Conservation (phyloP, 2,329 filamentous ascomycete genomes). For the Apiospora hydei region DNA sequence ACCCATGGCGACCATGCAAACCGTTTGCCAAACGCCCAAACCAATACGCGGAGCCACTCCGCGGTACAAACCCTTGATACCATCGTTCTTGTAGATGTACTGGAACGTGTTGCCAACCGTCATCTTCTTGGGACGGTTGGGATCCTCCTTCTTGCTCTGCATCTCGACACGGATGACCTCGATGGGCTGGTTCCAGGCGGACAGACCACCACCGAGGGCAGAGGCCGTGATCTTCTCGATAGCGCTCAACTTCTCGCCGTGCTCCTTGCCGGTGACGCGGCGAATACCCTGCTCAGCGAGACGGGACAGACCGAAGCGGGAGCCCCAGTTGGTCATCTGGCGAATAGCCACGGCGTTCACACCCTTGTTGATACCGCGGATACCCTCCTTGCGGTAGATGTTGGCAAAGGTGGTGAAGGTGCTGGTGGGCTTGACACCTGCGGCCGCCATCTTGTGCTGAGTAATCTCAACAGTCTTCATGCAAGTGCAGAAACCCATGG, state of each 20-base stretch:
- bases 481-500: slow-evolving; percentile 99
- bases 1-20: slow-evolving; percentile 99
- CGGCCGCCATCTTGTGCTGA: slow-evolving; percentile 89
- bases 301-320: slow-evolving; percentile 90
- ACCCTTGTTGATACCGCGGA: slow-evolving; percentile 95
- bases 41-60: slow-evolving; percentile 94
- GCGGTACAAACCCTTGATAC: slow-evolving; percentile 91
- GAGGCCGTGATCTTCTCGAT: slow-evolving; percentile 90
- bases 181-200: slow-evolving; percentile 99
- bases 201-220: slow-evolving; percentile 88
- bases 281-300: slow-evolving; percentile 91
- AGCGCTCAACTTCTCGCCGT: slow-evolving; percentile 78
- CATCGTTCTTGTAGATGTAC: slow-evolving; percentile 93
- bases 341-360: slow-evolving; percentile 98
- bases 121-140: slow-evolving; percentile 99
- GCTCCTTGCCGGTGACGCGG: slow-evolving; percentile 76
- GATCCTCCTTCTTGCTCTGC: slow-evolving; percentile 98
- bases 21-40: slow-evolving; percentile 97
- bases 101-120: slow-evolving; percentile 84
- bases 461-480: slow-evolving; percentile 99
- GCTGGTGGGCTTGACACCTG: slow-evolving; percentile 83
- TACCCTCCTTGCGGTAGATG: slow-evolving; percentile 94
- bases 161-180: slow-evolving; percentile 99
- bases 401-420: slow-evolving; percentile 96
- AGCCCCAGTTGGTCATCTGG: slow-evolving; percentile 99